A percentile compares a stretch with the other conserved stretches of the same genome.
These are phyloP conservation scores for Staphylotrichum tortipilum DNA, from an alignment of 495 filamentous ascomycete species.

Conservation along the genomic window DNA sequence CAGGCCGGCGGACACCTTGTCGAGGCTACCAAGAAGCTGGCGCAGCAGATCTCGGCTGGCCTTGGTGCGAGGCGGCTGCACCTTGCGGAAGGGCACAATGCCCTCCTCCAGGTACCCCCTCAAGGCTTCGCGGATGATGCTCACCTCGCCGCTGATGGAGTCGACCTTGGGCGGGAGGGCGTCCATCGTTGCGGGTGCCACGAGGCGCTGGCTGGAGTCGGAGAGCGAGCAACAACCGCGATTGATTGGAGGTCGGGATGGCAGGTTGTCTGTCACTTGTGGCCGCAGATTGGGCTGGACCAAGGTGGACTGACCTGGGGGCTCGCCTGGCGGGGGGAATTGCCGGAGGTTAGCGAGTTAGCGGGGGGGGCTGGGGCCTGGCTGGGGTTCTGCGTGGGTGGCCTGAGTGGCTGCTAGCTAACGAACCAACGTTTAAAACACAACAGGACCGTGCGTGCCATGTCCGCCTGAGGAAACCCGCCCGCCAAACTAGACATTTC, in stretches of 20 bases:
- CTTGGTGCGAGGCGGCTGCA: constrained; percentile 22
- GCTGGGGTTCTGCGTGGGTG: too few relatives aligned
- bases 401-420: too few relatives aligned
- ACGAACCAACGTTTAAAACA: too few relatives aligned
- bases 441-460: too few relatives aligned
- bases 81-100: constrained; percentile 12
- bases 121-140: constrained; percentile 17
- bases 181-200: constrained; percentile 23
- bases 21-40: constrained; percentile 18
- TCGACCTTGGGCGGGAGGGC: constrained; percentile 19
- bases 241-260: constrained; percentile 6
- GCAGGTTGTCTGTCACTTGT: too few relatives aligned
- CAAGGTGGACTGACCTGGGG: too few relatives aligned
- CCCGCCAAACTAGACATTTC: too few relatives aligned
- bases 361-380: too few relatives aligned
- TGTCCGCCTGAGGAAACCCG: too few relatives aligned
- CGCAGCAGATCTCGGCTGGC: constrained; percentile 18
- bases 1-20: constrained; percentile 12
- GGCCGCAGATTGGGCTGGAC: too few relatives aligned
- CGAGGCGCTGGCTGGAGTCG: constrained; percentile 13
- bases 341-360: too few relatives aligned
- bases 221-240: constrained; percentile 2
- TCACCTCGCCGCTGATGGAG: constrained; percentile 19
- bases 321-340: too few relatives aligned
- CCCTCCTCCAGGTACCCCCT: constrained; percentile 17